Conservation (phyloP, 164 flowering plant species). For the Stephania japonica region DNA sequence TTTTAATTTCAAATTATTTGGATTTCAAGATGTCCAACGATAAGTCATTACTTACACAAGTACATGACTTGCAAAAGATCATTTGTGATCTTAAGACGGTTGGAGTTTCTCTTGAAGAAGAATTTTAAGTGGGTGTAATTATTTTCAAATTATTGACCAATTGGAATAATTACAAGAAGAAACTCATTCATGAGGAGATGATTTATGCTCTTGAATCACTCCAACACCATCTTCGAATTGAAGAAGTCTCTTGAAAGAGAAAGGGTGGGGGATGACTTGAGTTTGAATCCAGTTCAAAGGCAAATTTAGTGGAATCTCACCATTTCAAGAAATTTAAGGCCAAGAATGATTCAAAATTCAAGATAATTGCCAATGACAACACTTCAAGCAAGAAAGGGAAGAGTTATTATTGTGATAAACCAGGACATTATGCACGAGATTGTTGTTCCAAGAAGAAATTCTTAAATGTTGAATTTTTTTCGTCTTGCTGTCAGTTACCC, state of each 20-base stretch:
- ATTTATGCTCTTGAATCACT: neutral
- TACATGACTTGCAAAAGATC: neutral
- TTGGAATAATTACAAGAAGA: slow-evolving; percentile 1
- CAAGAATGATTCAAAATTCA: neutral
- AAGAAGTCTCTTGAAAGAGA: slow-evolving; percentile 5
- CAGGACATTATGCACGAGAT: neutral
- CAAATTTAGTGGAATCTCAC: neutral
- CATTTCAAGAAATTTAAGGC: neutral
- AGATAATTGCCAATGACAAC: neutral
- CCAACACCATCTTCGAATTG: neutral
- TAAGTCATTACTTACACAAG: neutral
- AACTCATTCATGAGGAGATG: neutral
- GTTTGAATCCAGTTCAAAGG: neutral
- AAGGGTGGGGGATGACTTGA: neutral
- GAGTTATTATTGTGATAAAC: neutral
- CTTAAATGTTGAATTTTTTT: too few relatives aligned
- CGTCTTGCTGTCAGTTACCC: too few relatives aligned
- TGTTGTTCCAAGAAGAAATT: neutral
- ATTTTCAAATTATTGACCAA: neutral
- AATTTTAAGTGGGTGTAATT: neutral
- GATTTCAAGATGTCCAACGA: slow-evolving; percentile 4
- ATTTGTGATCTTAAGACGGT: slow-evolving; percentile 1
- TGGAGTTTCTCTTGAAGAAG: neutral
- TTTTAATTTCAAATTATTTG: slow-evolving; percentile 2
- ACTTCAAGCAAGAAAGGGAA: neutral